Conservation (phyloP, 202 grass and related monocot species). For the Cymbopogon flexuosus region DNA sequence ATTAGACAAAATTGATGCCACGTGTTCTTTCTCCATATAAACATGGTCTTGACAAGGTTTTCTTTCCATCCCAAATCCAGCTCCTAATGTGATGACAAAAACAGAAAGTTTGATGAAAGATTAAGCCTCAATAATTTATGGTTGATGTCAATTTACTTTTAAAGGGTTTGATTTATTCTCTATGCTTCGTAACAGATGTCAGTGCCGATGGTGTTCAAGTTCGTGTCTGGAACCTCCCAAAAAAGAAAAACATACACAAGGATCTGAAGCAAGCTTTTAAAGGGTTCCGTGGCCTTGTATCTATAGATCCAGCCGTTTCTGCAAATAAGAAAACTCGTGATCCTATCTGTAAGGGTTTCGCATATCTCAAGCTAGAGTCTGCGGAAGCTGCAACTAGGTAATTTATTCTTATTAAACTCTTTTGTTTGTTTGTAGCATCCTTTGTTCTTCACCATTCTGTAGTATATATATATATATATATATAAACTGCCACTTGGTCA, state of each 20-base stretch:
- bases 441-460: neutral
- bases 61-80: neutral
- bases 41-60: neutral
- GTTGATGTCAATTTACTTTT: neutral
- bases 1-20: neutral
- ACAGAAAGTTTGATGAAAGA: neutral
- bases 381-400: slow-evolving; percentile 68
- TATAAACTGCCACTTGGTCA: neutral
- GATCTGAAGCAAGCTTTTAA: slow-evolving; percentile 74
- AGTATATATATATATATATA: slow-evolving; percentile 30
- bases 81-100: neutral
- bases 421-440: neutral
- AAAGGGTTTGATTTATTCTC: slow-evolving; percentile 20
- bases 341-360: slow-evolving; percentile 91
- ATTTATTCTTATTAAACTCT: neutral
- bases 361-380: slow-evolving; percentile 61
- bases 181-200: slow-evolving; percentile 22
- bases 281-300: slow-evolving; percentile 66
- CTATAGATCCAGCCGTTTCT: slow-evolving; percentile 59
- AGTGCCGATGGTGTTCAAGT: slow-evolving; percentile 37
- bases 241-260: slow-evolving; percentile 93
- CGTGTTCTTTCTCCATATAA: neutral
- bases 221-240: slow-evolving; percentile 76
- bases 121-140: neutral
- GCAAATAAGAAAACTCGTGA: slow-evolving; percentile 89